phyloP scores from a whole-genome alignment of 768 basidiomycete species.

The Rhizopogon salebrosus region DNA sequence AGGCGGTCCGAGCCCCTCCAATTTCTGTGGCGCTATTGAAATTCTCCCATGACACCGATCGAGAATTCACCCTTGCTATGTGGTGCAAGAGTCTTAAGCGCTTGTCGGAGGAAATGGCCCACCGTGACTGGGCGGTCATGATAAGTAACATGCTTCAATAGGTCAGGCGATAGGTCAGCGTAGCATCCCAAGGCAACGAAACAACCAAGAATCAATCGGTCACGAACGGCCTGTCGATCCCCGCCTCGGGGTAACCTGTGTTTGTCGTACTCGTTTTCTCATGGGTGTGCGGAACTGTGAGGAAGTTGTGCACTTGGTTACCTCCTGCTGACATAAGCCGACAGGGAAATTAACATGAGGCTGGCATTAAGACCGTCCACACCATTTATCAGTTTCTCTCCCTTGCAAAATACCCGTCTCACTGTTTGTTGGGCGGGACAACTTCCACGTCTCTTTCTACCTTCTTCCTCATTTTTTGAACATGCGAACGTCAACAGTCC shows the following conservation, averaged over 20 bases:
- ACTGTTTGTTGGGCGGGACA: slow-evolving; percentile 6
- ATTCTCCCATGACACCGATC: too few relatives aligned
- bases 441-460: slow-evolving; percentile 5
- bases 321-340: slow-evolving; percentile 6
- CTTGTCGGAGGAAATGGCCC: too few relatives aligned
- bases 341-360: not conserved
- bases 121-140: too few relatives aligned
- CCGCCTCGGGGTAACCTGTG: too few relatives aligned
- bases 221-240: too few relatives aligned
- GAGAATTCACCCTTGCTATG: too few relatives aligned
- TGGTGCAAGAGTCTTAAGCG: too few relatives aligned
- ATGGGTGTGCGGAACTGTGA: too few relatives aligned
- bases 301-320: not conserved
- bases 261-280: not conserved
- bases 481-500: slow-evolving; percentile 23
- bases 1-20: too few relatives aligned
- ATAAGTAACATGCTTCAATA: too few relatives aligned
- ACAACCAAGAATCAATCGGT: not conserved
- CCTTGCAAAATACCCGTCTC: slow-evolving; percentile 6
- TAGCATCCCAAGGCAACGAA: too few relatives aligned
- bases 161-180: not conserved
- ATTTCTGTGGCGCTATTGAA: too few relatives aligned
- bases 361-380: not conserved
- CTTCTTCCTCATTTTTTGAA: slow-evolving; percentile 14
- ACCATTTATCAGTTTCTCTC: not conserved